Evolutionary conservation across 306 rosid genomes (phyloP).

Genomic region (Cucurbita moschata): DNA sequence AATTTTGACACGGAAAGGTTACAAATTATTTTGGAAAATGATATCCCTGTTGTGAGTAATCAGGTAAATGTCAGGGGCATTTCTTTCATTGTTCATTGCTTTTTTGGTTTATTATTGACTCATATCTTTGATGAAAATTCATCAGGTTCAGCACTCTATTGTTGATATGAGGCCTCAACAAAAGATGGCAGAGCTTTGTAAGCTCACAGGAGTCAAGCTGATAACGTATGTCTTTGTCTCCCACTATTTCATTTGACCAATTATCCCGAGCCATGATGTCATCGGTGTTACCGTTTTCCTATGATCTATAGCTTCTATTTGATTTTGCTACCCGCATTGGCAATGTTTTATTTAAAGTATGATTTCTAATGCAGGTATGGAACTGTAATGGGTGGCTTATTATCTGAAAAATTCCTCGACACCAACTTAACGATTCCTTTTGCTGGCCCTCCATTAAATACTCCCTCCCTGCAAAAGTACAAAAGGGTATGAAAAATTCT

Average conservation of each 20-base stretch:
- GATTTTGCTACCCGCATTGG: not conserved
- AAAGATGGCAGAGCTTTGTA: slow-evolving; percentile 83
- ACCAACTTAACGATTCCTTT: slow-evolving; percentile 74
- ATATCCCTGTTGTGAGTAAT: slow-evolving; percentile 89
- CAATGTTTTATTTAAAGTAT: not conserved
- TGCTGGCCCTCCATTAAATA: slow-evolving; percentile 74
- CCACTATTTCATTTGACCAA: not conserved
- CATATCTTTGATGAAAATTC: not conserved
- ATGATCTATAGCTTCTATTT: not conserved
- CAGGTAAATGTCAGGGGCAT: slow-evolving; percentile 38
- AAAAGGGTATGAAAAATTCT: slow-evolving; percentile 48
- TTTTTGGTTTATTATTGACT: not conserved
- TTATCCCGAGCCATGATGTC: not conserved
- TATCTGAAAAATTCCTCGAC: slow-evolving; percentile 86
- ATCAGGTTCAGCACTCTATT: slow-evolving; percentile 82
- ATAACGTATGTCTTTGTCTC: slow-evolving; percentile 55
- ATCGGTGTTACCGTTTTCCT: not conserved
- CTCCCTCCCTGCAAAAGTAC: slow-evolving; percentile 92
- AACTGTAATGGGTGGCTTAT: slow-evolving; percentile 85
- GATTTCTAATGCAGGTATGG: slow-evolving; percentile 63
- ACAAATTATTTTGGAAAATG: slow-evolving; percentile 78
- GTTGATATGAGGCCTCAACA: slow-evolving; percentile 94
- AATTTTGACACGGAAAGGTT: slow-evolving; percentile 85
- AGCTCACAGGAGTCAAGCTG: slow-evolving; percentile 86
- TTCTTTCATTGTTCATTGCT: not conserved